Evolutionary conservation across 1,139 yeast species (phyloP), one percentile per base, ranked within the genome.

Genomic region (Suhomyces yuchorum): DNA sequence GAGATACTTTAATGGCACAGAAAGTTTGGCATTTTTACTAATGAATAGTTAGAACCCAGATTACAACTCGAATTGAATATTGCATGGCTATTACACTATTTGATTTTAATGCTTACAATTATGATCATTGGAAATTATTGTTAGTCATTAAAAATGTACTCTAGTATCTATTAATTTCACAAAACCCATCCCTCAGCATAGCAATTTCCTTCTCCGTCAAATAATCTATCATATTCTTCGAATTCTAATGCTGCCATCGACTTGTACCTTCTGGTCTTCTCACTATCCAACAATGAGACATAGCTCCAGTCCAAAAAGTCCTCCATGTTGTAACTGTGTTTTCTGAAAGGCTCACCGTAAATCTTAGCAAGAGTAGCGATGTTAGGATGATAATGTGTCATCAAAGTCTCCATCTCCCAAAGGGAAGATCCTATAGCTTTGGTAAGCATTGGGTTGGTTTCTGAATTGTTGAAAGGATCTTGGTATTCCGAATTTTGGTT

Each of bases 271-370:
- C 96, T 85, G 19, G 76, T 75, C 51, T 78, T 71, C 65, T 93
- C 99, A 54, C 90, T 84, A 23, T 84, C 87, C 57, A 91, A 66
- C 52, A 93, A 75, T 9, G 91, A 78, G 47, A 77, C 73, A 62
- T 92, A 93, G 48, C 86, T 84, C 90, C 97, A 93, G 66, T 92
- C 97, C 61, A 93, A 71, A 70, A 93, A 93, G 66, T 93, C 99
- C 63, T 93, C 99, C 75, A 93, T 75, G 61, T 88, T 87, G 66
- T 95, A 93, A 57, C 80, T 80, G 50, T 87, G 85, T 65, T 93
- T 95, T 61, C 85, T 82, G 70, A 93, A 92, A 3, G 97, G 97
- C 65, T 93, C 97, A 19, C 84, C 78, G 63, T 88, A 87, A 36
- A 93, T 88, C 62, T 83, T 85, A 11, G 97, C 97, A 58, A 93